Evolutionary conservation across 1,284 basidiomycete species (phyloP), one percentile per base, ranked within the genome.

Genomic region (Leccinum fuscescens): DNA sequence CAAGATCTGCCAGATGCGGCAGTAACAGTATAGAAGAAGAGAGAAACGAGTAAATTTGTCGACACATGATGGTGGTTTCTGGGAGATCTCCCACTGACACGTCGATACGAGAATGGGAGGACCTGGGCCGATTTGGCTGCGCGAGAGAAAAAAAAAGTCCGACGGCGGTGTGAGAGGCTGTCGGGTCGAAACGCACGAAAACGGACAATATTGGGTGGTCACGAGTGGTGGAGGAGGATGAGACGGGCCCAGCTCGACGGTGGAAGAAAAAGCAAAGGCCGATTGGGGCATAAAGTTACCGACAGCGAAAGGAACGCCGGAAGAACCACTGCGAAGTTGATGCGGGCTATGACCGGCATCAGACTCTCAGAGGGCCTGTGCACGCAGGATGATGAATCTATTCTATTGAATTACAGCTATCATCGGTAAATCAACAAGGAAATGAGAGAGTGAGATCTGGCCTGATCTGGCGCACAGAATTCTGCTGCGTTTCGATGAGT

Each of bases 351-450:
- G 65, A 56, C 66, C 62, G 69, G 64, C 57, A 68, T 70, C 64
- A 69, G 58, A 68, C 20, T 58, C 64, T 68, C 59, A 69, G 55
- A 67, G 60, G 53, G 48, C 39, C 22, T 49, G 59, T 4, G 35
- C 48, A 31, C 54, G 50, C 55, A 50, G 58, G 62, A 56, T 69
- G 61, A 64, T 64, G 61, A 62, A 64, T 64, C 55, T 59, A 56
- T 63, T 65, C 61, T 59, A 42, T 64, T 69, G 55, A 62, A 68
- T 70, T 70, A 62, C 61, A 67, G 64, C 56, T 60, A 52, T 66
- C 68, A 52, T 66, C 68, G 69, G 68, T 67, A 69, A 70, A 68
- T 71, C 61, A 68, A 71, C 52, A 69, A 54, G 66, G 67, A 71
- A 68, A 69, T 65, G 67, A 70, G 57, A 42, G 22, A 15, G 54